Evolutionary conservation across 1,284 basidiomycete species (phyloP).

Genomic region (Papiliotrema terrestris): DNA sequence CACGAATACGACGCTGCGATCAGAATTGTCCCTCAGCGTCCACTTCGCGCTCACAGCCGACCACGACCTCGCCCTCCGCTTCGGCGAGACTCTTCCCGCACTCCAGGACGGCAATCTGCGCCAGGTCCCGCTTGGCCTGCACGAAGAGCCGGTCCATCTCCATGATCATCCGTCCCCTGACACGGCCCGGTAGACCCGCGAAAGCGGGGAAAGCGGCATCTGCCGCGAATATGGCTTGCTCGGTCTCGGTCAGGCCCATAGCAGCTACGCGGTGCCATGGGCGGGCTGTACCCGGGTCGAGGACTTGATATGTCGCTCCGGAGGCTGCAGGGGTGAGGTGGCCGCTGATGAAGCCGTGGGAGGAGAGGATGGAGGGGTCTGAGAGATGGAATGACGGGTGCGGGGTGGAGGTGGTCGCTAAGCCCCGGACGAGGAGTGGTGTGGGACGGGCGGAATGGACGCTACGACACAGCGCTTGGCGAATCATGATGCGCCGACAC

Average conservation of each 20-base stretch:
- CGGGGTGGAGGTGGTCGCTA: no score
- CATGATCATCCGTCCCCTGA: background rate
- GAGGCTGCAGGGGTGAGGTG: background rate
- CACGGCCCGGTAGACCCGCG: background rate
- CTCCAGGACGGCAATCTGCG: conserved; percentile 51
- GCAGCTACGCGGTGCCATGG: background rate
- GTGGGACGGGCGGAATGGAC: no score
- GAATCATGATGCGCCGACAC: no score
- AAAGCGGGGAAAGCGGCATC: background rate
- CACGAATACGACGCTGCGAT: conserved; percentile 16
- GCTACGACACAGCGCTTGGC: no score
- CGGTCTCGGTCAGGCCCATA: background rate
- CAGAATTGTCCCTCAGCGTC: background rate
- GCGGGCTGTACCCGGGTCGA: background rate
- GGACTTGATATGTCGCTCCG: background rate
- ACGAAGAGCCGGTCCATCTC: background rate
- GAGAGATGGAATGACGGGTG: background rate
- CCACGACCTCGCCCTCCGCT: conserved; percentile 70
- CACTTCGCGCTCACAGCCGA: conserved; percentile 38
- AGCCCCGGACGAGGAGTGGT: no score
- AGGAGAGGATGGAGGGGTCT: background rate
- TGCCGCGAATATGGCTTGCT: background rate
- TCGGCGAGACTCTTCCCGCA: conserved; percentile 82
- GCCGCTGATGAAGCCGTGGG: background rate
- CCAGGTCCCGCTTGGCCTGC: conserved; percentile 18